Evolutionary conservation across 2,329 filamentous ascomycete species (phyloP).

Genomic region (Fusarium mundagurra): DNA sequence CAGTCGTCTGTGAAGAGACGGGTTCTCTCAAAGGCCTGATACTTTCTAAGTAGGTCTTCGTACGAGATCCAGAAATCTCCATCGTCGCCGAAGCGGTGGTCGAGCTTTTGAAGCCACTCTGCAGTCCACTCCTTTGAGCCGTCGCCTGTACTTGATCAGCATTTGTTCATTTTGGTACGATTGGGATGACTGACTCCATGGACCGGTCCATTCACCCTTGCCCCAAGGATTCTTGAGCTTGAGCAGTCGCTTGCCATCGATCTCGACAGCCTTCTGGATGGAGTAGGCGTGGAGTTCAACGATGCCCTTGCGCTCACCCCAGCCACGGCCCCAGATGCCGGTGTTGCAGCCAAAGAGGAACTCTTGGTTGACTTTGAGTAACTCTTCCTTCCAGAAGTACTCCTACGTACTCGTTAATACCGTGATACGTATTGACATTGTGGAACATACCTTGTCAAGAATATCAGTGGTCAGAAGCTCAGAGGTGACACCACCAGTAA

Average conservation of each 20-base stretch:
- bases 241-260: constrained; percentile 69
- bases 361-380: constrained; percentile 80
- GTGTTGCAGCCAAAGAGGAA: constrained; percentile 75
- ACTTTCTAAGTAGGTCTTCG: constrained; percentile 67
- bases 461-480: constrained; percentile 74
- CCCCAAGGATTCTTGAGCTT: constrained; percentile 83
- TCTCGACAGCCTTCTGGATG: constrained; percentile 66
- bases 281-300: constrained; percentile 69
- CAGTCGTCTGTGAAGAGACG: constrained; percentile 67
- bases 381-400: constrained; percentile 79
- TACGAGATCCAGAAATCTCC: constrained; percentile 72
- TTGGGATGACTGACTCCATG: constrained; percentile 66
- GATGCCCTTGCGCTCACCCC: constrained; percentile 63
- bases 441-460: constrained; percentile 71
- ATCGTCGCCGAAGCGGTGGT: constrained; percentile 80
- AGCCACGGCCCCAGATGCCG: constrained; percentile 48
- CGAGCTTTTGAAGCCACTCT: constrained; percentile 77
- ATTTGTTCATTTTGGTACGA: fast-evolving
- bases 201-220: constrained; percentile 80
- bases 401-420: constrained; percentile 38
- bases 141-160: constrained; percentile 59
- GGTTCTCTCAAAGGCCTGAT: constrained; percentile 66
- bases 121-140: constrained; percentile 87
- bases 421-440: not conserved
- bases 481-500: constrained; percentile 73